Conservation (phyloP, 257 asterid genomes). For the Coffea canephora region DNA sequence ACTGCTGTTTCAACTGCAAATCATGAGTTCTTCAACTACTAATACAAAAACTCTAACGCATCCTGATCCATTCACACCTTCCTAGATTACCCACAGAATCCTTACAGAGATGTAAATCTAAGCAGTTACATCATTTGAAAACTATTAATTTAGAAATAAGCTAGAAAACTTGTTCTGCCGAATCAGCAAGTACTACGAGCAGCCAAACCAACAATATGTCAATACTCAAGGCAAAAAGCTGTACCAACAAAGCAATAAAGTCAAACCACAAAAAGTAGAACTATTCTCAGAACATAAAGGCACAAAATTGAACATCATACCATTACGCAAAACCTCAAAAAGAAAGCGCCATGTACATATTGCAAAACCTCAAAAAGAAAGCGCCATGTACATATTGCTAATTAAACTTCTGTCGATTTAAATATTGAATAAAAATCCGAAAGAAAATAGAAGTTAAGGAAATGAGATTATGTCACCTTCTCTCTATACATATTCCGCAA, state of each 20-base stretch:
- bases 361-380: background rate
- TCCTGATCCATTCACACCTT: background rate
- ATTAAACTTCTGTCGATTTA: background rate
- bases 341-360: background rate
- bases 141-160: background rate
- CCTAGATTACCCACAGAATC: background rate
- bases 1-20: conserved; percentile 1
- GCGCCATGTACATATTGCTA: background rate
- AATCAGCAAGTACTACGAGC: background rate
- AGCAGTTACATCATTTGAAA: background rate
- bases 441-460: background rate
- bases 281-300: background rate
- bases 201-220: background rate
- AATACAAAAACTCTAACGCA: background rate
- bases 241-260: background rate
- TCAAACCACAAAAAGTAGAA: background rate
- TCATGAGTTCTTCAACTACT: background rate
- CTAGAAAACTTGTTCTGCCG: background rate
- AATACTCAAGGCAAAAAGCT: background rate
- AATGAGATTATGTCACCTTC: conserved; percentile 45
- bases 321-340: background rate
- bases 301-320: conserved; percentile 1
- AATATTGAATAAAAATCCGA: background rate
- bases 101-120: background rate
- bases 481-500: conserved; percentile 82